phyloP scores from a whole-genome alignment of 257 asterid genomes.

The Fraxinus pennsylvanica region DNA sequence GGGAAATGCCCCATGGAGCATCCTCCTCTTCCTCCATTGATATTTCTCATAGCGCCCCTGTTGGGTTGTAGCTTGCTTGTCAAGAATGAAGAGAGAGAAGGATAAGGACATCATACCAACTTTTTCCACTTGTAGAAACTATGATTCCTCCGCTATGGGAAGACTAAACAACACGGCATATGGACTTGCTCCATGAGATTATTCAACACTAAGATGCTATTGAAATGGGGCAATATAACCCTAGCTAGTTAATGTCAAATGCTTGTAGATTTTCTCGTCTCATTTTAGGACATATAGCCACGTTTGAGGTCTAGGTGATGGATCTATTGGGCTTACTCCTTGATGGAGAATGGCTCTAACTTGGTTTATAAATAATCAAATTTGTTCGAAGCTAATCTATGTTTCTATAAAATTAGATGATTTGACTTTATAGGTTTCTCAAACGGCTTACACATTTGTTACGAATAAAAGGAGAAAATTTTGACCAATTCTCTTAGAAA shows the following conservation, averaged over 20 bases:
- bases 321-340: neutral
- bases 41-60: neutral
- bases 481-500: neutral
- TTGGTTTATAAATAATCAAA: neutral
- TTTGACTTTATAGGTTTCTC: neutral
- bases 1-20: neutral
- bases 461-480: too few species aligned
- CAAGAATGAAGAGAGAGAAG: neutral
- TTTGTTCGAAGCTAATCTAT: neutral
- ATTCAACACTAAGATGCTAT: neutral
- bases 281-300: too few species aligned
- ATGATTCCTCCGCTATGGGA: neutral
- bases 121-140: neutral
- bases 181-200: neutral
- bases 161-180: neutral
- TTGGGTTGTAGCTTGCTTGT: neutral
- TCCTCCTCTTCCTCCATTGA: neutral
- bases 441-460: too few species aligned
- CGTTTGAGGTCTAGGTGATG: neutral
- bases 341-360: neutral
- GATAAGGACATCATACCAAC: neutral
- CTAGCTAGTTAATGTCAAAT: neutral
- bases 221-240: neutral
- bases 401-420: neutral
- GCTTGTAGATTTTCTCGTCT: too few species aligned